These are phyloP conservation scores for Pelargonium nanum DNA, from an alignment of 345 rosid species.

Conservation along the genomic window DNA sequence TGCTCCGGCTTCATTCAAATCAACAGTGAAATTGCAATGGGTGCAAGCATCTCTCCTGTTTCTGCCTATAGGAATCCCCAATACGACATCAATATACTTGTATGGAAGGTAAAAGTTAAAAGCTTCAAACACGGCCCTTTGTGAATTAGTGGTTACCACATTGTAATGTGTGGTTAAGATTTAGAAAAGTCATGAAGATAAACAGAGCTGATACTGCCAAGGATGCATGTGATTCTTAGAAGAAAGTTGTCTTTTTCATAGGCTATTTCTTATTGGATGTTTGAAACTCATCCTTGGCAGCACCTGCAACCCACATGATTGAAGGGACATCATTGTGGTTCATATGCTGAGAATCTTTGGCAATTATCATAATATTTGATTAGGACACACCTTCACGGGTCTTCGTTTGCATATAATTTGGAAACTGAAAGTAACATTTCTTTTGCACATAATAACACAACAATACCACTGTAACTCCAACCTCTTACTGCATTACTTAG, in stretches of 20 bases:
- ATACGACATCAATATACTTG: constrained; percentile 90
- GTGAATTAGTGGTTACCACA: not conserved
- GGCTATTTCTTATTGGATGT: constrained; percentile 9
- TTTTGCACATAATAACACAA: no score
- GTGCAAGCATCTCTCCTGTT: constrained; percentile 92
- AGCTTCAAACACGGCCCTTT: not conserved
- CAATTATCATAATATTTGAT: constrained; percentile 4
- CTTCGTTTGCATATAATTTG: no score
- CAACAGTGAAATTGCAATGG: constrained; percentile 91
- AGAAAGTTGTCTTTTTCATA: constrained; percentile 21
- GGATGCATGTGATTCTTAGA: constrained; percentile 17
- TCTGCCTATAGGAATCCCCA: constrained; percentile 76
- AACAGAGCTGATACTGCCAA: constrained; percentile 9
- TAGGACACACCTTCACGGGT: not conserved
- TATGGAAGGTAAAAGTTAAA: constrained; percentile 72
- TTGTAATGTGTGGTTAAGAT: not conserved
- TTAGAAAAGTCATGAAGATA: not conserved
- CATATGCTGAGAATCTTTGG: constrained; percentile 14
- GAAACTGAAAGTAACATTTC: no score
- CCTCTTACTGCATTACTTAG: no score
- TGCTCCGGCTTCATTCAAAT: constrained; percentile 95
- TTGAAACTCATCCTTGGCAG: constrained; percentile 9
- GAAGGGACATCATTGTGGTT: constrained; percentile 9
- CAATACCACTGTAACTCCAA: no score
- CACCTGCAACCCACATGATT: not conserved